These are phyloP conservation scores for Cordyceps javanica DNA, from an alignment of 2,329 filamentous ascomycete genomes.

Conservation along the genomic window DNA sequence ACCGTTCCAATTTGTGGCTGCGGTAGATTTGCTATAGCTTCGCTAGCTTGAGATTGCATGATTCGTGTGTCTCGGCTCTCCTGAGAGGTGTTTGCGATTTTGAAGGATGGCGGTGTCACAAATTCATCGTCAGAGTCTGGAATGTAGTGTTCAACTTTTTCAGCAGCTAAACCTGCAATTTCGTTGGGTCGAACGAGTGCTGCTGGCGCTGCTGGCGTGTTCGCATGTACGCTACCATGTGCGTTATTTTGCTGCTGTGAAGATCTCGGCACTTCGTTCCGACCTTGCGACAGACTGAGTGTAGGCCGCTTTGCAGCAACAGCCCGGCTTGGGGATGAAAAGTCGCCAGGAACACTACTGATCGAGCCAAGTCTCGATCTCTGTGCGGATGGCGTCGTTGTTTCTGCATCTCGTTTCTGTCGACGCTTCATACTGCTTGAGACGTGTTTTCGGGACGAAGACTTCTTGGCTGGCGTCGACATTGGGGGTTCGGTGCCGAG, in stretches of 20 bases:
- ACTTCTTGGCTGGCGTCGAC: constrained; percentile 26
- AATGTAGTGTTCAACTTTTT: constrained; percentile 33
- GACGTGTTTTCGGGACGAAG: background rate
- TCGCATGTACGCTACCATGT: background rate
- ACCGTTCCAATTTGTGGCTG: background rate
- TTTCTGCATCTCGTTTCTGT: constrained; percentile 9
- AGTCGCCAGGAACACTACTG: background rate
- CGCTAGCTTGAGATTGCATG: background rate
- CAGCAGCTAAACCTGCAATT: background rate
- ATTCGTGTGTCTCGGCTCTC: background rate
- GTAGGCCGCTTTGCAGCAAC: background rate
- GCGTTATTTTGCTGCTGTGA: background rate
- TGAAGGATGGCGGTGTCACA: constrained; percentile 33
- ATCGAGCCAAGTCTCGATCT: background rate
- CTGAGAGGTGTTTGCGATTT: constrained; percentile 22
- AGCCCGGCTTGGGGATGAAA: constrained; percentile 10
- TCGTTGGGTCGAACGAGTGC: background rate
- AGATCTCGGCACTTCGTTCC: constrained; percentile 17
- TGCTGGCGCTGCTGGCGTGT: no score
- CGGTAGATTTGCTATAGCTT: background rate
- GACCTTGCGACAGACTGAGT: background rate
- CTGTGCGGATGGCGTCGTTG: background rate
- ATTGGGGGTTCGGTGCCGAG: constrained; percentile 34
- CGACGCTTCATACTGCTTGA: background rate
- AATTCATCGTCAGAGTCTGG: constrained; percentile 54